Evolutionary conservation across 202 grass and related monocot genomes (phyloP), one percentile per base, ranked within the genome.

Genomic region (Schoenoplectus tabernaemontani): DNA sequence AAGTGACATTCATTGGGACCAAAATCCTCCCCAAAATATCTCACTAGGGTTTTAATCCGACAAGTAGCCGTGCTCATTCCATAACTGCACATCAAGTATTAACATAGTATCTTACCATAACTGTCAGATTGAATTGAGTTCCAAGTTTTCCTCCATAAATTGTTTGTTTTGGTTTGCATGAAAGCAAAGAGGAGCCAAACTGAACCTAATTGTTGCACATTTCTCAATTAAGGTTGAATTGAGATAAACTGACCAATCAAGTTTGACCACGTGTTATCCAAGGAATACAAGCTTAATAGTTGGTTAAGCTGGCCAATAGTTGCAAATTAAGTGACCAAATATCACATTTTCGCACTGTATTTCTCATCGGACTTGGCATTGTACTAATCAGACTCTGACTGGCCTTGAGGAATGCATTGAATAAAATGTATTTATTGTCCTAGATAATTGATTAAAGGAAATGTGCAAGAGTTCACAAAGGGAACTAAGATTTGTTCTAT

Each of bases 21-120:
- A 87, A 97, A 79, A 30, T 97, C 89, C 81, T 97, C 94, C 4
- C 89, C 94, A 0, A 97, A 97, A 83, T 97, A 97, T 69, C 85
- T 90, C 54, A 97, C 91, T 59, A 97, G 77, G 79, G 79, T 82
- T 93, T 87, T 93, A 48, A 89, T 86, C 86, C 94, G 83, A 82
- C 91, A 97, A 37, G 64, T 89, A 87, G 87, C 85, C 72, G 80
- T 93, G 77, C 83, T 88, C 89, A 97, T 86, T 85, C 89, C 86
- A 90, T 93, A 97, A 4, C 94, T 97, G 87, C 64, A 82, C 84
- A 51, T 87, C 28, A 84, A 57, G 79, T 64, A 70, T 53, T 42
- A 44, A 75, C 33, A 48, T 76, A 83, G 64, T 5, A 71, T 70
- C 66, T 70, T 23, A 69, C 19, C 38, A 23, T 64, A 68, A 68